These are phyloP conservation scores for Eutrema heterophyllum DNA, from an alignment of 345 rosid genomes.

Conservation along the genomic window DNA sequence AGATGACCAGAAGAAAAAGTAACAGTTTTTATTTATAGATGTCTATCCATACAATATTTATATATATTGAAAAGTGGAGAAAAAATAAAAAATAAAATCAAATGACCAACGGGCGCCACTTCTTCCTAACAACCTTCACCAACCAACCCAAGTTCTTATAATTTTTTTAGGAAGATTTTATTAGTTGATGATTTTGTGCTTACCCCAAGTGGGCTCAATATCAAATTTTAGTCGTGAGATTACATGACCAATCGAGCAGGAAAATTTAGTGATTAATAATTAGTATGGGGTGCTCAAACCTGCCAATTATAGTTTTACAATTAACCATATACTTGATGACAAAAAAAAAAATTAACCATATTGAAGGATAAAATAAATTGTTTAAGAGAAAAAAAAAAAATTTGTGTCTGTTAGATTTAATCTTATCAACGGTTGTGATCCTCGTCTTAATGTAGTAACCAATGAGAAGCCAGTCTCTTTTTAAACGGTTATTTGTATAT, in stretches of 20 bases:
- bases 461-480: no score
- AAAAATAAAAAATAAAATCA: background rate
- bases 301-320: slow-evolving; percentile 13
- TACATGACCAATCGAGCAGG: slow-evolving; percentile 4
- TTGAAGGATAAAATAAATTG: no score
- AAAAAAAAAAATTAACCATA: no score
- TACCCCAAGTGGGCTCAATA: background rate
- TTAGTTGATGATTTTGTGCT: slow-evolving; percentile 4
- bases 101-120: slow-evolving; percentile 22
- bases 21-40: background rate
- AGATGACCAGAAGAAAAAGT: background rate
- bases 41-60: background rate
- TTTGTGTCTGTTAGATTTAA: no score
- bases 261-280: background rate
- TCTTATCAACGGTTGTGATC: no score
- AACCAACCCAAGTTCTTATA: slow-evolving; percentile 19
- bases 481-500: no score
- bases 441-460: no score
- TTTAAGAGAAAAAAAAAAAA: no score
- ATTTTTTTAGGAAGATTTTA: background rate
- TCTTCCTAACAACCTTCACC: slow-evolving; percentile 35
- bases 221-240: slow-evolving; percentile 5
- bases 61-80: background rate
- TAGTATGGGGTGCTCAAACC: background rate
- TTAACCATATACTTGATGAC: slow-evolving; percentile 11